These are phyloP conservation scores for Suhomyces choctaworum DNA, from an alignment of 1,139 yeast species.

Conservation along the genomic window DNA sequence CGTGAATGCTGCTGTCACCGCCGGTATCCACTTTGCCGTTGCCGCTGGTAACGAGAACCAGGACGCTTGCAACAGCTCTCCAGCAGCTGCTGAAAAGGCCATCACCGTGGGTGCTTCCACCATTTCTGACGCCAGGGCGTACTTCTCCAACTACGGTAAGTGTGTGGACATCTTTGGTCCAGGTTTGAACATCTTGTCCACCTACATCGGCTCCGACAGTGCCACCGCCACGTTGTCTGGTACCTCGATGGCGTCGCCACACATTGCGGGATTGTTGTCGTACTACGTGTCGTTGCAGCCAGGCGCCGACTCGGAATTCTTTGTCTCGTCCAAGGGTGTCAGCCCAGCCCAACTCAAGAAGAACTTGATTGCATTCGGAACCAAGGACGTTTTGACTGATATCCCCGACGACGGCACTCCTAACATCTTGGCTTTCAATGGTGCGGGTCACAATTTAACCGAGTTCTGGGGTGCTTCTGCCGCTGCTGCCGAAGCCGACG, in stretches of 20 bases:
- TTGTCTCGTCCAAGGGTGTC: slow-evolving; percentile 57
- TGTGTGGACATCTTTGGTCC: slow-evolving; percentile 51
- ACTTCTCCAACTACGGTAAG: slow-evolving; percentile 45
- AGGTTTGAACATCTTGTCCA: slow-evolving; percentile 43
- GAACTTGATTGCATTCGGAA: slow-evolving; percentile 78
- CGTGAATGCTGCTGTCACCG: slow-evolving; percentile 42
- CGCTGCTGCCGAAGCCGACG: slow-evolving; percentile 1
- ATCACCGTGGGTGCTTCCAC: slow-evolving; percentile 48
- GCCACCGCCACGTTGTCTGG: slow-evolving; percentile 78
- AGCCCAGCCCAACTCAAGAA: slow-evolving; percentile 88
- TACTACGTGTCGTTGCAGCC: slow-evolving; percentile 94
- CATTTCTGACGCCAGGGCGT: slow-evolving; percentile 38
- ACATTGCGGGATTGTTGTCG: slow-evolving; percentile 85
- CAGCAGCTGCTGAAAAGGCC: slow-evolving; percentile 44
- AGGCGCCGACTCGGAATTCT: slow-evolving; percentile 69
- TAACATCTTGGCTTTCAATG: slow-evolving; percentile 86
- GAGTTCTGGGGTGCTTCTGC: slow-evolving; percentile 58
- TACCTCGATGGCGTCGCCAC: slow-evolving; percentile 99
- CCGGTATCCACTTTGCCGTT: slow-evolving; percentile 46
- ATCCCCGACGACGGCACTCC: slow-evolving; percentile 78
- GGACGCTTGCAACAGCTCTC: slow-evolving; percentile 46
- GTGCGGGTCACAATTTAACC: slow-evolving; percentile 81
- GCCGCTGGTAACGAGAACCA: slow-evolving; percentile 49
- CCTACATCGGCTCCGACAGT: slow-evolving; percentile 33
- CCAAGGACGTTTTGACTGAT: slow-evolving; percentile 65